Evolutionary conservation across 1,284 basidiomycete species (phyloP).

Genomic region (Sporisorium exsertum): DNA sequence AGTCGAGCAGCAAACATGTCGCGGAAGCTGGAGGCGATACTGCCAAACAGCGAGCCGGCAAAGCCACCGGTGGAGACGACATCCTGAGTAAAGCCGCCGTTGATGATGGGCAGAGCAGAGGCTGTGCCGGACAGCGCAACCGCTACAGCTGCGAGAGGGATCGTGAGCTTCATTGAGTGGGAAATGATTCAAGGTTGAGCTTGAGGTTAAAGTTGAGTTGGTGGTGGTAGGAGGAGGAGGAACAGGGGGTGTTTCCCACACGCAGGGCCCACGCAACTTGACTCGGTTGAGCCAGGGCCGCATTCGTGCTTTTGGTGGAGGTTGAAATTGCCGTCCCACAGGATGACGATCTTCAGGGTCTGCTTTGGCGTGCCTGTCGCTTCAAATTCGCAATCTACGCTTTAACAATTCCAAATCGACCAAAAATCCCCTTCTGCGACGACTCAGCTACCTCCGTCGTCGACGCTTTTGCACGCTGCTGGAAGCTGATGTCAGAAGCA

Average conservation of each 20-base stretch:
- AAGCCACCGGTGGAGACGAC: slow-evolving; percentile 22
- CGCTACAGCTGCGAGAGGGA: slow-evolving; percentile 21
- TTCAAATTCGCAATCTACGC: neutral
- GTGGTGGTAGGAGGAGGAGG: slow-evolving; percentile 4
- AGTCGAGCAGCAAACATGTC: slow-evolving; percentile 30
- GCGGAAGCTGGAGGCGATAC: slow-evolving; percentile 18
- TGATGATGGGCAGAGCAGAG: slow-evolving; percentile 22
- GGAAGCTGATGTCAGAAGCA: too few relatives aligned
- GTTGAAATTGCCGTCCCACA: slow-evolving; percentile 15
- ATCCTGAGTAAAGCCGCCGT: slow-evolving; percentile 5
- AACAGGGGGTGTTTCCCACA: too few relatives aligned
- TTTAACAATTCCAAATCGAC: neutral
- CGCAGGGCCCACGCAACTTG: slow-evolving; percentile 9
- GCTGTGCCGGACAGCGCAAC: slow-evolving; percentile 14
- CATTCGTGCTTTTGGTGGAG: slow-evolving; percentile 35
- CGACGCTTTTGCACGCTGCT: too few relatives aligned
- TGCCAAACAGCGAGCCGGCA: slow-evolving; percentile 22
- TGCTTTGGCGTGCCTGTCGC: slow-evolving; percentile 17
- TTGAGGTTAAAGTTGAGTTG: slow-evolving; percentile 4
- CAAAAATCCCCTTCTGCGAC: neutral
- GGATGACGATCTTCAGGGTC: slow-evolving; percentile 25
- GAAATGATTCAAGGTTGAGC: neutral
- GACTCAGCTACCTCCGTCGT: too few relatives aligned
- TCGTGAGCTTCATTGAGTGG: slow-evolving; percentile 35
- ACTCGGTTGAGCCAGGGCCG: slow-evolving; percentile 14